Evolutionary conservation across 345 rosid species (phyloP).

Genomic region (Gynandropsis gynandra): DNA sequence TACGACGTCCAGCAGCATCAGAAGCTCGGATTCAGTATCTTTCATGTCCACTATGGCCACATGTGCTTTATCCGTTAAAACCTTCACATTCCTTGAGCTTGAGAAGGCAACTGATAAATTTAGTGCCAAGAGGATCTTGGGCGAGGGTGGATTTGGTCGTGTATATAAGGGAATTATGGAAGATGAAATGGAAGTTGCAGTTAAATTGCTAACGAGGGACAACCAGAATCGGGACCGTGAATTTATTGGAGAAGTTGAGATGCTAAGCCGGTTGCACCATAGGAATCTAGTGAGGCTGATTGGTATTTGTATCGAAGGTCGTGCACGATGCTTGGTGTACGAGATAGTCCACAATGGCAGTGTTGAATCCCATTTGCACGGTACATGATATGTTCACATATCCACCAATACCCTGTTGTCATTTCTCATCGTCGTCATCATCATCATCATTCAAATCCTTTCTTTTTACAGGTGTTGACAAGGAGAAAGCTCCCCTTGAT

Average conservation of each 20-base stretch:
- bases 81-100: conserved; percentile 61
- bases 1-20: conserved; percentile 53
- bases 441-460: conserved; percentile 19
- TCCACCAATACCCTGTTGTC: neutral
- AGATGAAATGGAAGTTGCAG: conserved; percentile 83
- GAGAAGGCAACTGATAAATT: conserved; percentile 88
- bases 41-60: conserved; percentile 75
- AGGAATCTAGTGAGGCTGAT: conserved; percentile 96
- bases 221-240: conserved; percentile 89
- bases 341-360: conserved; percentile 95
- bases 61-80: conserved; percentile 73
- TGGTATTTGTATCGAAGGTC: conserved; percentile 93
- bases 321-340: conserved; percentile 77
- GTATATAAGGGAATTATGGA: conserved; percentile 75
- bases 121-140: conserved; percentile 77
- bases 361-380: conserved; percentile 98
- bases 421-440: neutral
- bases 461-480: conserved; percentile 40
- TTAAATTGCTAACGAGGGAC: conserved; percentile 78
- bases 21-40: conserved; percentile 75
- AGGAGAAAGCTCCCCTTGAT: conserved; percentile 68
- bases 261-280: conserved; percentile 98
- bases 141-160: conserved; percentile 99
- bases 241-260: conserved; percentile 95
- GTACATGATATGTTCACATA: conserved; percentile 34